Evolutionary conservation across 768 basidiomycete genomes (phyloP), one percentile per base, ranked within the genome.

Genomic region (Phallus indusiatus): DNA sequence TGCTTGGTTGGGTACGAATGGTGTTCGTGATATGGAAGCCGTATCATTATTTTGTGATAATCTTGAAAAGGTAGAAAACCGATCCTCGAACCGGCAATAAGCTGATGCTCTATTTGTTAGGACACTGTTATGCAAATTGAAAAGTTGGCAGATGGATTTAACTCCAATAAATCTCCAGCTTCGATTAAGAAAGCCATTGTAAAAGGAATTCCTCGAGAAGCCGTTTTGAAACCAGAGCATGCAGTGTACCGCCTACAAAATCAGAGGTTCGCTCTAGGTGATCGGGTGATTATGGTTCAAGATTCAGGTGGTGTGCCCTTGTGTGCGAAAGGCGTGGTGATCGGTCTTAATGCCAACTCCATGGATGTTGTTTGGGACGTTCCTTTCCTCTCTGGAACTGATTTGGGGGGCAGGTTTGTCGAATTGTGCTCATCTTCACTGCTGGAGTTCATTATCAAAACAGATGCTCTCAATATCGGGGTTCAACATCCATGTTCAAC

Each of bases 291-390:
- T 17, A 96, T 95, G 90, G 93, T 97, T 1, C 88, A 90, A 65
- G 96, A 98, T 68, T 86, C 94, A 0, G 94, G 94, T 28, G 84
- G 87, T 35, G 94, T 98, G 0, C 93, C 94, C 1, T 76, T 98
- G 14, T 84, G 85, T 0, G 86, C 85, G 54, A 97, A 95, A 72
- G 96, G 96, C 20, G 91, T 95, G 16, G 94, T 98, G 22, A 82
- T 98, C 55, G 91, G 94, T 14, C 72, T 99, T 66, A 90, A 86
- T 65, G 73, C 85, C 1, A 89, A 86, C 67, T 83, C 87, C 3
- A 88, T 98, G 81, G 96, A 98, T 69, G 88, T 98, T 21, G 81
- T 95, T 0, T 98, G 96, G 90, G 96, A 99, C 69, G 85, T 88
- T 21, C 80, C 92, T 1, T 98, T 99, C 73, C 90, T 99, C 83